A percentile compares a stretch with the other conserved stretches of the same genome.
Evolutionary conservation across 2,329 filamentous ascomycete species (phyloP).

Genomic region (Fusarium burgessii): DNA sequence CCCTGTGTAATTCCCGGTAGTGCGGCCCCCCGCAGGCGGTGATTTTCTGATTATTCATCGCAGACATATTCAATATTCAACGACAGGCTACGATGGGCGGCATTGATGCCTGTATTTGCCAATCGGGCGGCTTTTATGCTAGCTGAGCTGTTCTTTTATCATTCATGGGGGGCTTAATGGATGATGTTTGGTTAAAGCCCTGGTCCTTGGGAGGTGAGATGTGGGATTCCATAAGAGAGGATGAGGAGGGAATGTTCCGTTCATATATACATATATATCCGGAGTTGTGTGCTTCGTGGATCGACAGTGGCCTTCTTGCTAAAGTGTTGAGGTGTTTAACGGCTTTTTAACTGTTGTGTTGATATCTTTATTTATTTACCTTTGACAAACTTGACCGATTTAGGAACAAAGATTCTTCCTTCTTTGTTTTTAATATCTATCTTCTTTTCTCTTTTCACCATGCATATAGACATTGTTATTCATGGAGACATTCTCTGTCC

Average conservation of each 20-base stretch:
- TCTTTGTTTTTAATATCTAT: not conserved
- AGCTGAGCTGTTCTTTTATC: constrained; percentile 3
- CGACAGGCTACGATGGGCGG: constrained; percentile 17
- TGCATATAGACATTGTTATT: constrained; percentile 55
- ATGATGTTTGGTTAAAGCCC: constrained; percentile 20
- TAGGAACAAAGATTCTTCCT: not conserved
- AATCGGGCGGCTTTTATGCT: constrained; percentile 1
- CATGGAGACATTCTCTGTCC: constrained; percentile 65
- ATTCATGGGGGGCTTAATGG: constrained; percentile 3
- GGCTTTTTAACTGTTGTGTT: not conserved
- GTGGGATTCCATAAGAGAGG: not conserved
- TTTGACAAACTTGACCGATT: not conserved
- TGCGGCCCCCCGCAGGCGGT: constrained; percentile 11
- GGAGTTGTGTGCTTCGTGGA: not conserved
- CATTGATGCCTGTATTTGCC: constrained; percentile 13
- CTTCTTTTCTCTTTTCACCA: not conserved
- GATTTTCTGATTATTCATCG: constrained; percentile 50
- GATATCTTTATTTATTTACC: not conserved
- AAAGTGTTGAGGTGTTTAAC: not conserved
- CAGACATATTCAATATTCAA: constrained; percentile 47
- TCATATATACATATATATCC: constrained; percentile 12
- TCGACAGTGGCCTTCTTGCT: constrained; percentile 7
- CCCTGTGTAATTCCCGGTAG: constrained; percentile 17
- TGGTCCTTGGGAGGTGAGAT: constrained; percentile 6
- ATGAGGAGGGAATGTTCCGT: not conserved